Evolutionary conservation across 345 rosid genomes (phyloP).

Genomic region (Cardiospermum halicacabum): DNA sequence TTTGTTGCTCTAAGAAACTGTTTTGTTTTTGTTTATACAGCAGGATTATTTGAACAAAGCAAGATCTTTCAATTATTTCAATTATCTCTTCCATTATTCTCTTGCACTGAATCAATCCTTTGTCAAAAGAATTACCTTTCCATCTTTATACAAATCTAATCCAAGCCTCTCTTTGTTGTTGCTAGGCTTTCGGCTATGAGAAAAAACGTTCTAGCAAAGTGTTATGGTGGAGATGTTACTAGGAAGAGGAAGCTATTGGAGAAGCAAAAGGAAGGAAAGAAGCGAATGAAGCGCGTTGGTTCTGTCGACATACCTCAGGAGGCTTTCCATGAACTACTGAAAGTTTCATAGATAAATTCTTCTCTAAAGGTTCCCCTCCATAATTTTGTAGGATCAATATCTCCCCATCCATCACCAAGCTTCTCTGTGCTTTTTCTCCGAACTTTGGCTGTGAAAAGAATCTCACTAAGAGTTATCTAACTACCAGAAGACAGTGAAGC

Average conservation of each 20-base stretch:
- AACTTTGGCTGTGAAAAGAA: constrained; percentile 1
- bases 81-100: not conserved
- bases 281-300: constrained; percentile 93
- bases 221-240: constrained; percentile 94
- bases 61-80: not conserved
- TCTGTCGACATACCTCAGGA: constrained; percentile 98
- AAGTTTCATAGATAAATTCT: constrained; percentile 53
- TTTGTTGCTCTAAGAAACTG: not conserved
- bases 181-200: constrained; percentile 84
- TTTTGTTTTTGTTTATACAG: not conserved
- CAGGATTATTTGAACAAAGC: not conserved
- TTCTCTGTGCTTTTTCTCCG: not conserved
- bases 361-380: not conserved
- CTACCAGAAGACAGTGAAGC: not conserved
- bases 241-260: constrained; percentile 89
- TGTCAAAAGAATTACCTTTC: not conserved
- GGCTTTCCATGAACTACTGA: constrained; percentile 85
- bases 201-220: constrained; percentile 95
- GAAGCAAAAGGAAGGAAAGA: constrained; percentile 98
- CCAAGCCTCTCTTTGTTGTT: constrained; percentile 13
- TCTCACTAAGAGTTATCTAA: not conserved
- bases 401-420: not conserved
- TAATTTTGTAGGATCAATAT: not conserved
- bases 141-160: not conserved
- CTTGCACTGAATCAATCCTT: not conserved